A percentile compares a stretch with the other conserved stretches of the same genome.
Evolutionary conservation across 2,329 filamentous ascomycete species (phyloP).

Genomic region (Sporothrix pallida): DNA sequence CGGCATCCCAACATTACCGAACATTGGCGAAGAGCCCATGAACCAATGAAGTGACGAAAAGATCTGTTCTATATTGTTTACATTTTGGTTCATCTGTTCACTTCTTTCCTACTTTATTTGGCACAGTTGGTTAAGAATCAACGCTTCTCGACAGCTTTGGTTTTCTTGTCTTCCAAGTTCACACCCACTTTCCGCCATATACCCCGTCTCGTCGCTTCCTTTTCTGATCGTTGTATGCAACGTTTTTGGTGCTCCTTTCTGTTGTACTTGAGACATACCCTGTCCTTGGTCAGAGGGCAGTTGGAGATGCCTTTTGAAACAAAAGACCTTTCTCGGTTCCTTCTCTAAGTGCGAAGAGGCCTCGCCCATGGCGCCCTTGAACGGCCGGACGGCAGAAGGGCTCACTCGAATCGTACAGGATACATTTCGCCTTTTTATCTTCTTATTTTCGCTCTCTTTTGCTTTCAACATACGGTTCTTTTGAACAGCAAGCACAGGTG

Average conservation of each 20-base stretch:
- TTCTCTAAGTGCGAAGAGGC: conserved; percentile 14
- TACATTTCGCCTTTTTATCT: background rate
- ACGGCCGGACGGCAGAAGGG: background rate
- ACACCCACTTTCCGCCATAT: background rate
- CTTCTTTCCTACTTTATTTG: conserved; percentile 8
- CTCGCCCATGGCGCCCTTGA: background rate
- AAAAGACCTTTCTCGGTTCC: background rate
- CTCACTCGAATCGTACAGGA: background rate
- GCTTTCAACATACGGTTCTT: background rate
- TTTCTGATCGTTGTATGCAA: background rate
- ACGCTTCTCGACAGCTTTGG: conserved; percentile 16
- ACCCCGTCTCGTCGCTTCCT: background rate
- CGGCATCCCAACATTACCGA: conserved; percentile 44
- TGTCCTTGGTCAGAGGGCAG: background rate
- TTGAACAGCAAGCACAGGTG: conserved; percentile 7
- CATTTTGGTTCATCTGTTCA: background rate
- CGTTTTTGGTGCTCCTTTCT: background rate
- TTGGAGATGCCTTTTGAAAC: background rate
- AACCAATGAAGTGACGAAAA: conserved; percentile 36
- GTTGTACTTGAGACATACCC: background rate
- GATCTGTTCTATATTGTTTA: background rate
- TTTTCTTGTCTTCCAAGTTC: conserved; percentile 7
- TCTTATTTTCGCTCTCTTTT: background rate
- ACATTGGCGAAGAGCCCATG: conserved; percentile 54
- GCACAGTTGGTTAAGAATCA: conserved; percentile 13